These are phyloP conservation scores for Fusarium musae DNA, from an alignment of 2,329 filamentous ascomycete species.

Conservation along the genomic window DNA sequence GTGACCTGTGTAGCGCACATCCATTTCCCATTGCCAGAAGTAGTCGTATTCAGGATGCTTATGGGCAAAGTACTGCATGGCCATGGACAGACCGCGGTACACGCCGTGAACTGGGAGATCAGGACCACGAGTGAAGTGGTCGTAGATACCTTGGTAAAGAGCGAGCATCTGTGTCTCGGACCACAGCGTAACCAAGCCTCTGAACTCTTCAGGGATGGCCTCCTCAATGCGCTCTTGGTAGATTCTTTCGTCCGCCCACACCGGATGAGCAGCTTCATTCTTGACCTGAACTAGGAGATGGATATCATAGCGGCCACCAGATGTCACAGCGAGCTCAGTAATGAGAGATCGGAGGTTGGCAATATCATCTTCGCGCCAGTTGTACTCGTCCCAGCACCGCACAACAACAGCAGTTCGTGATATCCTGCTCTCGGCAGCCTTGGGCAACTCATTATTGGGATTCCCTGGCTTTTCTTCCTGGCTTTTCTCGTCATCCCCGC, in stretches of 20 bases:
- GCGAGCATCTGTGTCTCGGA: slow-evolving; percentile 92
- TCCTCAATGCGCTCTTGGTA: slow-evolving; percentile 76
- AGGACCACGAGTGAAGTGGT: slow-evolving; percentile 73
- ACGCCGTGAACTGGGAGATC: slow-evolving; percentile 88
- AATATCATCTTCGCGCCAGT: slow-evolving; percentile 82
- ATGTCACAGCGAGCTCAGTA: slow-evolving; percentile 81
- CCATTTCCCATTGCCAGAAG: slow-evolving; percentile 97
- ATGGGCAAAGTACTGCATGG: slow-evolving; percentile 91
- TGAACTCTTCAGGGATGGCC: slow-evolving; percentile 84
- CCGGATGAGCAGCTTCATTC: slow-evolving; percentile 76
- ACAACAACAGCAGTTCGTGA: slow-evolving; percentile 78
- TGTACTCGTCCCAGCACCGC: slow-evolving; percentile 82
- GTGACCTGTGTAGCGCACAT: slow-evolving; percentile 89
- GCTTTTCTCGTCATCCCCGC: neutral
- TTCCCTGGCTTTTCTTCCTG: neutral
- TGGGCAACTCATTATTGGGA: neutral
- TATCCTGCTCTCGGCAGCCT: slow-evolving; percentile 22
- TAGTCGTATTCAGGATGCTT: slow-evolving; percentile 89
- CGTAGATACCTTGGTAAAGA: slow-evolving; percentile 87
- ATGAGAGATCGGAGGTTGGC: slow-evolving; percentile 87
- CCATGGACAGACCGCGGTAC: slow-evolving; percentile 93
- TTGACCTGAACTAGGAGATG: slow-evolving; percentile 88
- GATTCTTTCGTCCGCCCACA: slow-evolving; percentile 79
- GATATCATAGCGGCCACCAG: slow-evolving; percentile 87
- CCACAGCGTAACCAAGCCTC: slow-evolving; percentile 90